Evolutionary conservation across 306 rosid species (phyloP).

Genomic region (Cucurbita maxima): DNA sequence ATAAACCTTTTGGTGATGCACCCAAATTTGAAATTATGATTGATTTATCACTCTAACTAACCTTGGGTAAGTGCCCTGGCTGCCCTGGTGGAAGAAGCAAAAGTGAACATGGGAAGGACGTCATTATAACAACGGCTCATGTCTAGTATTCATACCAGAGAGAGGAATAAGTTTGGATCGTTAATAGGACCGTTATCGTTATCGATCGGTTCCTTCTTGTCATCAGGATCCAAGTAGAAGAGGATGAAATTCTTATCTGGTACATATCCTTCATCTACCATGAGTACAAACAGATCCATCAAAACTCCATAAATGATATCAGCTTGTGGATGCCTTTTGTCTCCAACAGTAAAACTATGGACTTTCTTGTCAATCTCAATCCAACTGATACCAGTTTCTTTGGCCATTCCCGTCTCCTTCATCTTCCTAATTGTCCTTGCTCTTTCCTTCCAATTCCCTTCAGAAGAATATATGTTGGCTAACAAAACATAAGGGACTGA

Average conservation of each 20-base stretch:
- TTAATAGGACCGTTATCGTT: not conserved
- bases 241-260: constrained; percentile 55
- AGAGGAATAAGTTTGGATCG: no score
- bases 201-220: not conserved
- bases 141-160: not conserved
- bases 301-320: constrained; percentile 41
- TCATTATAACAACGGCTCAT: not conserved
- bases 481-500: constrained; percentile 57
- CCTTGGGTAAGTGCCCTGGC: constrained; percentile 80
- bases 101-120: constrained; percentile 35
- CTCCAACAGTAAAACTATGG: constrained; percentile 67
- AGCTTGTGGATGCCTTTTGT: constrained; percentile 50
- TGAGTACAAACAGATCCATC: constrained; percentile 30
- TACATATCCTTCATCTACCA: constrained; percentile 71
- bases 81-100: constrained; percentile 53
- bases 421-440: constrained; percentile 56
- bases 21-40: not conserved
- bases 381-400: constrained; percentile 80
- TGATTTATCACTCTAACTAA: constrained; percentile 12
- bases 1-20: not conserved
- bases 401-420: constrained; percentile 58
- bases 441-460: constrained; percentile 86
- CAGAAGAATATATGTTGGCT: constrained; percentile 69
- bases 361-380: constrained; percentile 57
- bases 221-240: constrained; percentile 33